Conservation (phyloP, 768 basidiomycete species). For the Phaeotremella fagi region DNA sequence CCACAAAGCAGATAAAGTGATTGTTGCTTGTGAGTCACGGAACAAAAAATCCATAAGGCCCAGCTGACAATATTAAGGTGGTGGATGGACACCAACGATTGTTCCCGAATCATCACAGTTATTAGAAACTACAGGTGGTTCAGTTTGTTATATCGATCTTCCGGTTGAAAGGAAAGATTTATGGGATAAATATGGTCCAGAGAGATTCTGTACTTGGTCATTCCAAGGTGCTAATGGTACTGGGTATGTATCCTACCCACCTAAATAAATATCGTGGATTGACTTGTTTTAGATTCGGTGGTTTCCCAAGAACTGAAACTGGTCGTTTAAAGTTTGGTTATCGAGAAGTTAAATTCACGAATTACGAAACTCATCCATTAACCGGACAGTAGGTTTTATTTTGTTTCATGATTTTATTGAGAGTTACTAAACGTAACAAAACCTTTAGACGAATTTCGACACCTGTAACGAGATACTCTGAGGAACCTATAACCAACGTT, state of each 20-base stretch:
- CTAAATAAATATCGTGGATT: no score
- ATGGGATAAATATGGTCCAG: slow-evolving; percentile 12
- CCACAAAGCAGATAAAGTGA: slow-evolving; percentile 17
- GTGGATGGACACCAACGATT: slow-evolving; percentile 28
- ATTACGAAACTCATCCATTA: slow-evolving; percentile 21
- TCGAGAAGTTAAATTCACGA: slow-evolving; percentile 28
- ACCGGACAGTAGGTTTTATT: slow-evolving; percentile 21
- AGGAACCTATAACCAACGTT: slow-evolving; percentile 16
- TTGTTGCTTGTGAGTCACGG: slow-evolving; percentile 24
- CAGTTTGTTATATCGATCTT: slow-evolving; percentile 17
- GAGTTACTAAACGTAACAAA: no score
- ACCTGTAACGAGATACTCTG: slow-evolving; percentile 20
- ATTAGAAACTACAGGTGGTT: slow-evolving; percentile 28
- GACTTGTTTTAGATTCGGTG: slow-evolving; percentile 1
- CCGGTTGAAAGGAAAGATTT: slow-evolving; percentile 24
- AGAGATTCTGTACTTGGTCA: slow-evolving; percentile 7
- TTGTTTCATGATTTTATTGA: slow-evolving; percentile 1
- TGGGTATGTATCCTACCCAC: not conserved
- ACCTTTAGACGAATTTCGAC: slow-evolving; percentile 15
- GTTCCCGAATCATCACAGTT: slow-evolving; percentile 15
- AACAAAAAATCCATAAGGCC: not conserved
- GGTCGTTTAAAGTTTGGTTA: slow-evolving; percentile 30
- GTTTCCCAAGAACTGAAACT: slow-evolving; percentile 16
- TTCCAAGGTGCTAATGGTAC: not conserved
- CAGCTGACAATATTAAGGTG: slow-evolving; percentile 13